Evolutionary conservation across 768 basidiomycete species (phyloP).

Genomic region (Phaffia australis): DNA sequence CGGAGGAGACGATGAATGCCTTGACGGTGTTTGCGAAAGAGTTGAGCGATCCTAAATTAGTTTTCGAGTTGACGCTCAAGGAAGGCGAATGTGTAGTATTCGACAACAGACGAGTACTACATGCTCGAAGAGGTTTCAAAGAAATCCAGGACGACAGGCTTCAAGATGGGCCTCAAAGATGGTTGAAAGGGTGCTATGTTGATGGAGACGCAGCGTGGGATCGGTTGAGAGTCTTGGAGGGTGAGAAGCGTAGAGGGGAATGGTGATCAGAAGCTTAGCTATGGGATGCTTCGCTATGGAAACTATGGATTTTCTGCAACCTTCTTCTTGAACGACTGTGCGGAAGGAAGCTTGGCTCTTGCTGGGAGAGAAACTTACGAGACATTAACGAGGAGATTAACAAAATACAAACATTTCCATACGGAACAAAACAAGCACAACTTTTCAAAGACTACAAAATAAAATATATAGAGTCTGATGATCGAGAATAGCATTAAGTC

Average conservation of each 20-base stretch:
- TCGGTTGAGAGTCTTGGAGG: conserved; percentile 29
- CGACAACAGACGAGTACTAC: conserved; percentile 80
- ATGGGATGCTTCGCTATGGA: too few species aligned
- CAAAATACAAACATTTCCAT: too few species aligned
- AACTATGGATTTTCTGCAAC: too few species aligned
- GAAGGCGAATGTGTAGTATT: conserved; percentile 45
- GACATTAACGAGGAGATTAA: too few species aligned
- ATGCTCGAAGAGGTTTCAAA: conserved; percentile 71
- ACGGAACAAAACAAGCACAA: too few species aligned
- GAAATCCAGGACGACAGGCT: conserved; percentile 35
- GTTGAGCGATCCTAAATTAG: conserved; percentile 47
- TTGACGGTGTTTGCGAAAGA: conserved; percentile 52
- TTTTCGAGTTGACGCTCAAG: conserved; percentile 48
- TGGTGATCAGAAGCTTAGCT: not conserved
- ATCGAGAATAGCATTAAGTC: too few species aligned
- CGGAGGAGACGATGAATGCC: conserved; percentile 11
- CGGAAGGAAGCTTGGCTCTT: too few species aligned
- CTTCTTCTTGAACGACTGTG: too few species aligned
- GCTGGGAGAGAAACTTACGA: too few species aligned
- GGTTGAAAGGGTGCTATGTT: conserved; percentile 69
- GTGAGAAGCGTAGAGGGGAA: not conserved
- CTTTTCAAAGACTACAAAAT: too few species aligned
- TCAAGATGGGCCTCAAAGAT: conserved; percentile 49
- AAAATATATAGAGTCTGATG: too few species aligned
- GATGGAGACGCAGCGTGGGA: conserved; percentile 52